These are phyloP conservation scores for Cochlearia excelsa DNA, from an alignment of 345 rosid species.

Conservation along the genomic window DNA sequence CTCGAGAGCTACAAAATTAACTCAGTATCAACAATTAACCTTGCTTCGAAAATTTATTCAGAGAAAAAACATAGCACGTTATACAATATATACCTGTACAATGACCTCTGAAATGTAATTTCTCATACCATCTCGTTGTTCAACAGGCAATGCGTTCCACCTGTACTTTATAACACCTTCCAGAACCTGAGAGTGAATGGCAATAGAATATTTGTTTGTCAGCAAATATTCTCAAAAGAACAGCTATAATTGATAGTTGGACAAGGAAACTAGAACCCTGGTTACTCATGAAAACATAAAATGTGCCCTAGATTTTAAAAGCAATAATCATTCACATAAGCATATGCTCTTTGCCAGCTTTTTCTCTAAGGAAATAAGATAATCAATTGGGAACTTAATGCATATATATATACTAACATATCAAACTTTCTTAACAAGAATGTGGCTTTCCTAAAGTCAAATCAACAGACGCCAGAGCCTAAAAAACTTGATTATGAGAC, in stretches of 20 bases:
- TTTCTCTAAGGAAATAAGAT: not conserved
- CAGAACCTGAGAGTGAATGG: slow-evolving; percentile 58
- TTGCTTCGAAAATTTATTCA: not conserved
- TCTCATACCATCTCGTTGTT: slow-evolving; percentile 99
- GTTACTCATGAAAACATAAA: not conserved
- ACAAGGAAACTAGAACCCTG: slow-evolving; percentile 14
- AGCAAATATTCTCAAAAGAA: not conserved
- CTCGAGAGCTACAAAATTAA: slow-evolving; percentile 68
- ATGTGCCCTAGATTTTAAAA: not conserved
- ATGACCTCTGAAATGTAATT: slow-evolving; percentile 98
- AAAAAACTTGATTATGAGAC: slow-evolving; percentile 3
- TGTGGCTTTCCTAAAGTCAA: slow-evolving; percentile 2
- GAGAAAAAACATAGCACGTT: not conserved
- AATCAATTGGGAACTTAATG: slow-evolving; percentile 12
- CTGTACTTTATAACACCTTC: slow-evolving; percentile 98
- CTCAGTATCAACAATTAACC: slow-evolving; percentile 1
- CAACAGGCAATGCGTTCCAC: slow-evolving; percentile 97
- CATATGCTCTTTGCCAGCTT: not conserved
- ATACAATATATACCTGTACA: slow-evolving; percentile 62
- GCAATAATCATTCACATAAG: slow-evolving; percentile 3
- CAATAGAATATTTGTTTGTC: slow-evolving; percentile 13
- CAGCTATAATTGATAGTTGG: not conserved
- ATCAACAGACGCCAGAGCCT: slow-evolving; percentile 22
- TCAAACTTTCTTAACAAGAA: slow-evolving; percentile 2
- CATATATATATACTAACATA: slow-evolving; percentile 2